A percentile compares a stretch with the other conserved stretches of the same genome.
phyloP scores from a whole-genome alignment of 2,329 filamentous ascomycete species.

The Claviceps sorghi region DNA sequence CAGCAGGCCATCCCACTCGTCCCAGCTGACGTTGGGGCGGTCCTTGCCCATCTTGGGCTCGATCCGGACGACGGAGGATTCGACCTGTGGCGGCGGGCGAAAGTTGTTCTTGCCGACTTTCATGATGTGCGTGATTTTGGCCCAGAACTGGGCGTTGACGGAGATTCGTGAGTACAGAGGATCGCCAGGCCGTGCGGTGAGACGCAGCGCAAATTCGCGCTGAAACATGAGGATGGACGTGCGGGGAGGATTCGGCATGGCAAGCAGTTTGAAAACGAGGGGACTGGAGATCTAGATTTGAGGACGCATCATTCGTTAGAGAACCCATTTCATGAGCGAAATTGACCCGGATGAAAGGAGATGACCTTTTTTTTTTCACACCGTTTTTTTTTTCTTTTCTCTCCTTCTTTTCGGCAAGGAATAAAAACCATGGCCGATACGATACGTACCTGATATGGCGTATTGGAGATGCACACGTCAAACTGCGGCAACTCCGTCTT shows the following conservation, averaged over 20 bases:
- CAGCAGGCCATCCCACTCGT: constrained; percentile 87
- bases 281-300: constrained; percentile 63
- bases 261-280: constrained; percentile 78
- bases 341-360: no score
- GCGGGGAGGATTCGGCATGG: constrained; percentile 66
- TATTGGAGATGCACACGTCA: constrained; percentile 65
- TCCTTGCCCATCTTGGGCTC: constrained; percentile 68
- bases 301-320: no score
- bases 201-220: constrained; percentile 79
- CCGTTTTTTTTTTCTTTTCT: not conserved
- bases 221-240: constrained; percentile 92
- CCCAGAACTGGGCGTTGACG: constrained; percentile 88
- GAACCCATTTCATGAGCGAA: no score
- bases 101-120: constrained; percentile 96
- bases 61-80: constrained; percentile 78
- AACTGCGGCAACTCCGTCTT: constrained; percentile 67
- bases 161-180: constrained; percentile 79
- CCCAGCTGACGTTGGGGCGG: constrained; percentile 76
- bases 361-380: no score
- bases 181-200: constrained; percentile 79
- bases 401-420: not conserved
- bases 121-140: constrained; percentile 55
- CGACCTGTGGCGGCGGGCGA: constrained; percentile 83
- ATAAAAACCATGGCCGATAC: not conserved
- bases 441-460: constrained; percentile 43